A percentile compares a stretch with the other conserved stretches of the same genome.
phyloP scores from a whole-genome alignment of 2,329 filamentous ascomycete genomes.

The Aspergillus pseudoviridinutans region DNA sequence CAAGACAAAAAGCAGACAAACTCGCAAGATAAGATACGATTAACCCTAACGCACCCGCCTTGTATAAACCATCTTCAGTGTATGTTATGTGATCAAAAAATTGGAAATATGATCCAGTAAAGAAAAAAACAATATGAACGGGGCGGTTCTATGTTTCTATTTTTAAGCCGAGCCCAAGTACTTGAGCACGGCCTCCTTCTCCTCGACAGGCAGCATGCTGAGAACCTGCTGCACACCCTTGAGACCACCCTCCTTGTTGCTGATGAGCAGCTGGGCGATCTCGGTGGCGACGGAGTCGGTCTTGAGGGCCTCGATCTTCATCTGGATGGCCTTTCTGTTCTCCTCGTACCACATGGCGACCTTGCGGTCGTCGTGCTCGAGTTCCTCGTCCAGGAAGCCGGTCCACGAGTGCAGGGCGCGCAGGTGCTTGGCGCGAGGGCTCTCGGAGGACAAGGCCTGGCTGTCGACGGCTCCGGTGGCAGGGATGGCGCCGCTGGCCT shows the following conservation, averaged over 20 bases:
- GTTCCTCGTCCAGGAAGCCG: conserved; percentile 61
- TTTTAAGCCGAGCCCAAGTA: conserved; percentile 33
- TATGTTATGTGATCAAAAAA: neutral
- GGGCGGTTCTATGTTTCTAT: neutral
- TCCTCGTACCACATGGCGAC: conserved; percentile 96
- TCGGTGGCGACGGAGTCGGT: conserved; percentile 66
- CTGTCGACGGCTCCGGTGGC: conserved; percentile 31
- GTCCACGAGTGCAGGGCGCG: conserved; percentile 80
- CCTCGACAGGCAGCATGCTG: conserved; percentile 78
- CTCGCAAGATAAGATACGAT: too few relatives aligned
- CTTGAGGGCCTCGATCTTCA: conserved; percentile 82
- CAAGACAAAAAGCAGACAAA: neutral
- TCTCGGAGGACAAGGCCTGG: conserved; percentile 29
- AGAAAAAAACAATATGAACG: conserved; percentile 2
- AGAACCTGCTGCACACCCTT: conserved; percentile 84
- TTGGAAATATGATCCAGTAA: conserved; percentile 1
- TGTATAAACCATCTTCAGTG: neutral
- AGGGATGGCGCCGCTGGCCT: conserved; percentile 41
- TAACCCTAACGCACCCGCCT: neutral
- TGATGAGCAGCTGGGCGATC: conserved; percentile 64
- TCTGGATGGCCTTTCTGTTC: conserved; percentile 75
- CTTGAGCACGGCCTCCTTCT: conserved; percentile 78
- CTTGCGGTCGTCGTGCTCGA: conserved; percentile 72
- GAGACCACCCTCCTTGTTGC: conserved; percentile 65
- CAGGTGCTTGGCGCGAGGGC: conserved; percentile 63